Evolutionary conservation across 2,329 filamentous ascomycete genomes (phyloP).

Genomic region (Trichoderma sp.): DNA sequence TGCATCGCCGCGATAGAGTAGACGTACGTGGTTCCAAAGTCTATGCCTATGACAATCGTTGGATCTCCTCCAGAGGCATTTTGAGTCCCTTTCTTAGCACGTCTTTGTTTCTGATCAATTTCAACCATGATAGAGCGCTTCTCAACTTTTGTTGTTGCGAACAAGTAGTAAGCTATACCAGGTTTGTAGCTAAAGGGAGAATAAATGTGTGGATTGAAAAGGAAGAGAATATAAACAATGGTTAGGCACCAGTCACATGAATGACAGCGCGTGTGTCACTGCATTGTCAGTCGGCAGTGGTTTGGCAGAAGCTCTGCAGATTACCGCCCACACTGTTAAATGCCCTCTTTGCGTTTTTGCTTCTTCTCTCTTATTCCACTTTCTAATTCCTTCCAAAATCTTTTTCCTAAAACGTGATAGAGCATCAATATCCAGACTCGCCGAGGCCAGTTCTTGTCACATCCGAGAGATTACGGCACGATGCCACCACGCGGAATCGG

Average conservation of each 20-base stretch:
- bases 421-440: too few relatives aligned
- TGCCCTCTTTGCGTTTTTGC: background rate
- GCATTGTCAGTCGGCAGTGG: background rate
- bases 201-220: too few relatives aligned
- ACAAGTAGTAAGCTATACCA: background rate
- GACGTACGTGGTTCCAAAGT: conserved; percentile 50
- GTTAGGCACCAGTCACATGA: background rate
- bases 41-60: conserved; percentile 44
- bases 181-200: too few relatives aligned
- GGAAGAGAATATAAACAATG: background rate
- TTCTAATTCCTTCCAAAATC: background rate
- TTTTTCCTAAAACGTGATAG: background rate
- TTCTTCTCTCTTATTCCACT: background rate
- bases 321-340: fast-evolving
- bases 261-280: background rate
- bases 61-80: background rate
- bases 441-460: background rate
- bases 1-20: background rate
- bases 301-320: background rate
- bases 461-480: background rate
- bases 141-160: background rate
- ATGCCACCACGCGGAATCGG: background rate
- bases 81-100: background rate
- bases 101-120: background rate
- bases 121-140: background rate